Evolutionary conservation across 805 yeast species (phyloP).

Genomic region (Yarrowia sp.): DNA sequence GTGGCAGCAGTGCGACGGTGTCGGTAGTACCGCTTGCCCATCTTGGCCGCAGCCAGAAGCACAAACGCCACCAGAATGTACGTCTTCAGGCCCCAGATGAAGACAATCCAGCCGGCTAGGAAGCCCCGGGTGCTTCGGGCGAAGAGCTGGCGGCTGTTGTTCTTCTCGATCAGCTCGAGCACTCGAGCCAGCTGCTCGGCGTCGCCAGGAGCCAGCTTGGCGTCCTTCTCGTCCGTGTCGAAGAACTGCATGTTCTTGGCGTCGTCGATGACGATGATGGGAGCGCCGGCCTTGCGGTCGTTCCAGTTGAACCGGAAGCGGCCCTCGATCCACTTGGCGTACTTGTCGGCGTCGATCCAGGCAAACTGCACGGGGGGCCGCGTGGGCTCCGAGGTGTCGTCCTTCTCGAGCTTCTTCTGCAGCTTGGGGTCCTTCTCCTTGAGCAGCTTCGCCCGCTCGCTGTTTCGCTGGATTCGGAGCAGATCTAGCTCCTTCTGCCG

Average conservation of each 20-base stretch:
- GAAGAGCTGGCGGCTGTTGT: constrained; percentile 10
- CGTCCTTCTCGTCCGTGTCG: constrained; percentile 19
- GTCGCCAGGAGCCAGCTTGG: neutral
- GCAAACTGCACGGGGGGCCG: constrained; percentile 21
- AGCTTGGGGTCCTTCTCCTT: constrained; percentile 27
- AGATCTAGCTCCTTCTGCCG: constrained; percentile 17
- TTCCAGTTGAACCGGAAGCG: constrained; percentile 17
- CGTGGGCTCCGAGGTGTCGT: constrained; percentile 7
- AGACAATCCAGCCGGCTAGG: constrained; percentile 1
- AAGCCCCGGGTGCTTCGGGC: constrained; percentile 17
- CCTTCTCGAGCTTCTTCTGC: constrained; percentile 25
- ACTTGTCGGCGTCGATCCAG: constrained; percentile 26
- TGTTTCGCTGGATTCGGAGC: constrained; percentile 16
- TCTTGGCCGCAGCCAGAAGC: neutral
- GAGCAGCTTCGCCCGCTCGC: constrained; percentile 17
- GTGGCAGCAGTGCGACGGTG: constrained; percentile 13
- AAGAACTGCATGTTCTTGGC: constrained; percentile 21
- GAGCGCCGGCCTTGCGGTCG: constrained; percentile 8
- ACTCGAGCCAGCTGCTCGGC: constrained; percentile 4
- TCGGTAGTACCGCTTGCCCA: constrained; percentile 3
- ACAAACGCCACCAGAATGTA: constrained; percentile 3
- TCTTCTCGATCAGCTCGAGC: constrained; percentile 17
- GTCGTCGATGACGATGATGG: constrained; percentile 14
- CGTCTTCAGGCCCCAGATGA: neutral
- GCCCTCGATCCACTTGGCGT: constrained; percentile 19